Base-by-base conservation (phyloP, 176 grass and related monocot species). In the Pharus latifolius region DNA sequence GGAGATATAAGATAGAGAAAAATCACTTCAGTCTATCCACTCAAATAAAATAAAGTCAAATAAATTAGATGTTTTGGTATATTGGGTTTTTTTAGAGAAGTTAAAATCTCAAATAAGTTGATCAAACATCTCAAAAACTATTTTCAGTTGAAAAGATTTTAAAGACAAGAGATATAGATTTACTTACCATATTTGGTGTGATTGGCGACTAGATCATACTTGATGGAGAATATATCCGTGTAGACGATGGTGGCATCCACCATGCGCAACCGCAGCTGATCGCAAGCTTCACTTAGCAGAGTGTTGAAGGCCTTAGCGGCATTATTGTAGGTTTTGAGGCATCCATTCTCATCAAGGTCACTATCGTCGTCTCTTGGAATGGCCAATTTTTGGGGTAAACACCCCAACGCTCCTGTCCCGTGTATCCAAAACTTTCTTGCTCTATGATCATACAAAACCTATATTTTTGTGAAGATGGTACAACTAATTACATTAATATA, bases 361-460 rank as follows among this genome's bases (percentile, higher is more conserved):
- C 16, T 3, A 60, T 77, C 75, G 65, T 69, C 80, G 34, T 73
- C 68, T 16, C 88, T 72, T 3, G 83, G 88, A 65, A 80, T 53
- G 10, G 83, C 40, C 2, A 91, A 80, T 49, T 91, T 87, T 68
- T 83, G 71, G 25, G 88, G 88, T 61, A 91, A 78, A 80, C 88
- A 91, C 0, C 88, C 88, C 26, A 87, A 65, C 25, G 88, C 80
- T 1, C 88, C 83, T 1, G 83, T 84, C n/a, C 81, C 81, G 76
- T 87, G 83, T 54, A 91, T 73, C 83, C 83, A 84, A 28, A 91
- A 87, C 52, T 78, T 87, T 44, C 75, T 70, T 0, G 50, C 88
- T 0, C 80, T 84, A 64, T 56, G 57, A 5, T 26, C 8, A 29
- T 91, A 84, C 48, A 91, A 27, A 10, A 53, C 71, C 87, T 90